A percentile compares a stretch with the other conserved stretches of the same genome.
phyloP scores from a whole-genome alignment of 805 yeast species.

The Komagataella ulmi region DNA sequence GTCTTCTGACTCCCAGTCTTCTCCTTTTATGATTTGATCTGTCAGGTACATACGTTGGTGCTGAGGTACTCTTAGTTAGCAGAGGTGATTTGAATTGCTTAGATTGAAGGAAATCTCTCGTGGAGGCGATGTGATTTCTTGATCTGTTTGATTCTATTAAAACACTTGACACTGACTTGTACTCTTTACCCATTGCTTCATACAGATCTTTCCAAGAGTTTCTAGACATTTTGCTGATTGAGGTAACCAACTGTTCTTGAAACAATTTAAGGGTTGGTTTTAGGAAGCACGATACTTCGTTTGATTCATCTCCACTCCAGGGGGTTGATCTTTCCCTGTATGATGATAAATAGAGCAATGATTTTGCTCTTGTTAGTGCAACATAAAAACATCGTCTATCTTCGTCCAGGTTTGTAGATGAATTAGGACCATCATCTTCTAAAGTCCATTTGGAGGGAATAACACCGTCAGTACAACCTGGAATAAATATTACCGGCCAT shows the following conservation, averaged over 20 bases:
- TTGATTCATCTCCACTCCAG: not conserved
- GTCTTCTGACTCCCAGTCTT: not conserved
- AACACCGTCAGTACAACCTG: slow-evolving; percentile 53
- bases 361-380: slow-evolving; percentile 73
- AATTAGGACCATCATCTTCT: slow-evolving; percentile 11
- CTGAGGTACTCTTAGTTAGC: not conserved
- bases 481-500: slow-evolving; percentile 87
- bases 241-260: not conserved
- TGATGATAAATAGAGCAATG: slow-evolving; percentile 1
- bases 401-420: slow-evolving; percentile 36
- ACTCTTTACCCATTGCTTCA: not conserved
- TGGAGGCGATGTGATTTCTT: not conserved
- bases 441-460: slow-evolving; percentile 45
- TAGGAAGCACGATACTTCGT: not conserved
- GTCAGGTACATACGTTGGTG: not conserved
- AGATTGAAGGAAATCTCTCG: not conserved
- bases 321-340: slow-evolving; percentile 1
- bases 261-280: not conserved
- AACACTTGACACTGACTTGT: not conserved
- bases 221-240: not conserved
- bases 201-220: not conserved
- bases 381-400: slow-evolving; percentile 82
- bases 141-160: not conserved
- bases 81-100: not conserved
- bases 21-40: not conserved